Conservation (phyloP, 2,329 filamentous ascomycete genomes). For the Sclerotinia borealis region DNA sequence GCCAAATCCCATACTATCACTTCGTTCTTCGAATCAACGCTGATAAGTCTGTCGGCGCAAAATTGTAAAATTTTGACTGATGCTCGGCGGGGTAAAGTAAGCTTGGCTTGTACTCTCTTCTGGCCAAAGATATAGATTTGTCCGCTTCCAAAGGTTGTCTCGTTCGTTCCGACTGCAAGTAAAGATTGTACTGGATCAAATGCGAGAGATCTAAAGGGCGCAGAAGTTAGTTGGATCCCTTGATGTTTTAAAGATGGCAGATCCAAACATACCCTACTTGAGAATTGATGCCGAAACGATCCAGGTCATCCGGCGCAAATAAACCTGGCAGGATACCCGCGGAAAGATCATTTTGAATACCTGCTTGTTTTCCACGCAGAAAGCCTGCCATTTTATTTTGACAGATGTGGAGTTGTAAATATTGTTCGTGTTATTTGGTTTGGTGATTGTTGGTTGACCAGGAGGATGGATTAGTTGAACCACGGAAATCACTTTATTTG, state of each 20-base stretch:
- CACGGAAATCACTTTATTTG: background rate
- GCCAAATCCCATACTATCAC: conserved; percentile 77
- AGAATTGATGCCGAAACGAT: conserved; percentile 76
- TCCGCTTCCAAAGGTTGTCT: conserved; percentile 78
- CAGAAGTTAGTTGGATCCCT: conserved; percentile 13
- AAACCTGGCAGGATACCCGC: conserved; percentile 69
- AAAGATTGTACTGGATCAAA: conserved; percentile 94
- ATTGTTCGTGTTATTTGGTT: conserved; percentile 2
- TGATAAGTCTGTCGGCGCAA: conserved; percentile 77
- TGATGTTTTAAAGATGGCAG: background rate
- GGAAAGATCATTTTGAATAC: conserved; percentile 86
- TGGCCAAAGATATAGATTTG: conserved; percentile 87
- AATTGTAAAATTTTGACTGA: conserved; percentile 78
- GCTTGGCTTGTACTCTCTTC: conserved; percentile 68
- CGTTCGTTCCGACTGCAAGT: conserved; percentile 82
- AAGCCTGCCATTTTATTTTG: conserved; percentile 67
- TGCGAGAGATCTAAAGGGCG: conserved; percentile 59
- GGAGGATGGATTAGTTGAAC: background rate
- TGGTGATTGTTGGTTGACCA: conserved; percentile 4
- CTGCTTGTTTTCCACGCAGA: conserved; percentile 85
- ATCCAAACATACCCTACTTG: conserved; percentile 52
- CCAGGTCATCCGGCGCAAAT: conserved; percentile 79
- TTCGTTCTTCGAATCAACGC: conserved; percentile 80
- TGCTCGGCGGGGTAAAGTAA: conserved; percentile 63
- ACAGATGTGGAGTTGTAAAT: background rate